phyloP scores from a whole-genome alignment of 176 grass and related monocot species.

The Oryza meridionalis region DNA sequence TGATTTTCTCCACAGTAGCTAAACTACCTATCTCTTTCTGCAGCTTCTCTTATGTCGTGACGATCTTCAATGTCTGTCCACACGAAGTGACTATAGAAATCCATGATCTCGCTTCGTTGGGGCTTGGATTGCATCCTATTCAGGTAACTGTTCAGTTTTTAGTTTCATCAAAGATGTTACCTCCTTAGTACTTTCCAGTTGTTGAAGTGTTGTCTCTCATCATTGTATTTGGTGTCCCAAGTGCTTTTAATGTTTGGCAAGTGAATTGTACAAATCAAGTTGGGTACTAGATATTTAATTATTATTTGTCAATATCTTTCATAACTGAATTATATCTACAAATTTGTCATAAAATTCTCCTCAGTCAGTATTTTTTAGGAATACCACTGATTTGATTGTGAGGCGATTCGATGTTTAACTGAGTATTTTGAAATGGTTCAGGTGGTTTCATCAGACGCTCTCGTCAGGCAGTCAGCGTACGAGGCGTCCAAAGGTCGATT shows the following conservation, averaged over 20 bases:
- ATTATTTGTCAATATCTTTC: background rate
- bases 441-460: slow-evolving; percentile 65
- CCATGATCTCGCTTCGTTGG: slow-evolving; percentile 54
- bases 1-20: background rate
- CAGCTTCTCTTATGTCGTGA: slow-evolving; percentile 73
- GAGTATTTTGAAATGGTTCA: slow-evolving; percentile 37
- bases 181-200: background rate
- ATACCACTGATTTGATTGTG: background rate
- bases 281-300: background rate
- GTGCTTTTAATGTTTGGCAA: background rate
- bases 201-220: background rate
- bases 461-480: slow-evolving; percentile 60
- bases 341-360: background rate
- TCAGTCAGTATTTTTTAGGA: background rate
- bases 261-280: background rate
- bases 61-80: slow-evolving; percentile 72
- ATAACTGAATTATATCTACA: background rate
- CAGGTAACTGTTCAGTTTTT: slow-evolving; percentile 56
- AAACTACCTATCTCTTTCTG: slow-evolving; percentile 12
- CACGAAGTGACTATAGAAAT: slow-evolving; percentile 58
- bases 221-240: background rate
- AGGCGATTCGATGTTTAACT: slow-evolving; percentile 5
- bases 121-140: slow-evolving; percentile 72
- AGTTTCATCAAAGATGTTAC: background rate
- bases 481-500: slow-evolving; percentile 47